phyloP scores from a whole-genome alignment of 805 yeast genomes.

The Kregervanrija fluxuum region DNA sequence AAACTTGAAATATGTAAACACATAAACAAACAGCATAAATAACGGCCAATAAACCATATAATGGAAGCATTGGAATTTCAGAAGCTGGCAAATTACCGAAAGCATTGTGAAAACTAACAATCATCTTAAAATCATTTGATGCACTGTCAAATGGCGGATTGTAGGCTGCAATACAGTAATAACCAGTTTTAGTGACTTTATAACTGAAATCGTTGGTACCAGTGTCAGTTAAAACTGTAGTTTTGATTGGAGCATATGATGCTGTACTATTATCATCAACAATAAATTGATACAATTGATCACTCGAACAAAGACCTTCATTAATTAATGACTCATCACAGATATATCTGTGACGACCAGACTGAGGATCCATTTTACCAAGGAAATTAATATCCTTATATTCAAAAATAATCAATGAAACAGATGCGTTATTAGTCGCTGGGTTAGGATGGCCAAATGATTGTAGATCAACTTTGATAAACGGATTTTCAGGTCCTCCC shows the following conservation, averaged over 20 bases:
- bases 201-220: constrained; percentile 62
- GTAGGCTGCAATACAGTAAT: constrained; percentile 80
- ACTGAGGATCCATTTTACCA: constrained; percentile 44
- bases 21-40: constrained; percentile 76
- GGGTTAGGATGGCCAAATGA: constrained; percentile 25
- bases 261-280: constrained; percentile 33
- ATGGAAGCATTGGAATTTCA: constrained; percentile 84
- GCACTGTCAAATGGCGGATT: constrained; percentile 29
- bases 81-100: constrained; percentile 85
- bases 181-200: constrained; percentile 70
- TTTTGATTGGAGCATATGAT: constrained; percentile 46
- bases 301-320: constrained; percentile 44
- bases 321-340: constrained; percentile 70
- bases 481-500: constrained; percentile 72
- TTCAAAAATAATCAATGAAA: constrained; percentile 75
- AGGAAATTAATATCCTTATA: constrained; percentile 66
- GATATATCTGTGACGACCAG: constrained; percentile 47
- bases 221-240: constrained; percentile 45
- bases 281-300: constrained; percentile 57
- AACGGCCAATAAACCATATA: constrained; percentile 79
- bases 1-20: constrained; percentile 79
- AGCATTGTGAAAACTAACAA: constrained; percentile 83
- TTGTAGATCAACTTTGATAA: constrained; percentile 41
- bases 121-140: constrained; percentile 45
- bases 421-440: constrained; percentile 33